Percentiles rank a stretch among this genome's conserved stretches.
These are phyloP conservation scores for Scheffersomyces coipomensis DNA, from an alignment of 805 yeast genomes.

Conservation along the genomic window DNA sequence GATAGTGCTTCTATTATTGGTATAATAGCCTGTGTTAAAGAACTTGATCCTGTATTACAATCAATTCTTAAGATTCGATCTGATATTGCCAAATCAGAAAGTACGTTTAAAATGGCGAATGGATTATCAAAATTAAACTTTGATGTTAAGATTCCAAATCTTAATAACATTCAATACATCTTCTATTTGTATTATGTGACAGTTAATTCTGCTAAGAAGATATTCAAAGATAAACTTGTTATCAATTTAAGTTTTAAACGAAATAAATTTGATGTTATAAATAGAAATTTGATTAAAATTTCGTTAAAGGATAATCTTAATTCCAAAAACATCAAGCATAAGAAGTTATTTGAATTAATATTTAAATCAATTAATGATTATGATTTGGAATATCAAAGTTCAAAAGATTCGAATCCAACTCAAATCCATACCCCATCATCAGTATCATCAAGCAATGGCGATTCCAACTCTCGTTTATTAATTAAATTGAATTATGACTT, in stretches of 20 bases:
- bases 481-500: constrained; percentile 40
- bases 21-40: constrained; percentile 31
- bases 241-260: constrained; percentile 24
- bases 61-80: constrained; percentile 17
- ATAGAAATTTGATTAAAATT: constrained; percentile 20
- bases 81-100: constrained; percentile 9
- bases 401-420: constrained; percentile 2
- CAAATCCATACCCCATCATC: constrained; percentile 6
- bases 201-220: constrained; percentile 27
- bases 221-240: constrained; percentile 31
- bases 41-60: constrained; percentile 26
- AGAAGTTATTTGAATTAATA: constrained; percentile 35
- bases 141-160: constrained; percentile 28
- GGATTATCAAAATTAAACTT: constrained; percentile 30
- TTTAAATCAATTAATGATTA: constrained; percentile 23
- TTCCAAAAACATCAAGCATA: constrained; percentile 34
- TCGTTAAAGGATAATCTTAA: constrained; percentile 38
- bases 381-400: constrained; percentile 13
- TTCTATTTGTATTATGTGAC: constrained; percentile 26
- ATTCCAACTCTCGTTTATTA: constrained; percentile 9
- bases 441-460: not conserved
- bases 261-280: constrained; percentile 28
- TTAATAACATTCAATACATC: constrained; percentile 30
- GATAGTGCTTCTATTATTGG: constrained; percentile 25
- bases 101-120: constrained; percentile 20